Conservation (phyloP, 2,329 filamentous ascomycete genomes). For the Cladophialophora exuberans region DNA sequence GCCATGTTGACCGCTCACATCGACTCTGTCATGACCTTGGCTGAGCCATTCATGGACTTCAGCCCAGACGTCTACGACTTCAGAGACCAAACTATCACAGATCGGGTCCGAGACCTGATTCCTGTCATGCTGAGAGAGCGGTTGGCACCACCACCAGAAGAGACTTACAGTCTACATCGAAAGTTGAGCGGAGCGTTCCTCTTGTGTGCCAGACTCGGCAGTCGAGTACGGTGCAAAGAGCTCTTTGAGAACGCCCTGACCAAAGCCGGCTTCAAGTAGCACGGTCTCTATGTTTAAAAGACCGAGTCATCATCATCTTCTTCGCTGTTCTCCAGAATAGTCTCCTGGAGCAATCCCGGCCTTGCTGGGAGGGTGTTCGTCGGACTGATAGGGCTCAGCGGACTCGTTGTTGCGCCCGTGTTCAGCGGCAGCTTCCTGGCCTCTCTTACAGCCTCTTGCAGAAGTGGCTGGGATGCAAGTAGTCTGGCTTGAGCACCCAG, state of each 20-base stretch:
- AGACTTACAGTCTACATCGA: constrained; percentile 93
- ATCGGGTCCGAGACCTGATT: constrained; percentile 84
- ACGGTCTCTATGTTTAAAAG: constrained; percentile 4
- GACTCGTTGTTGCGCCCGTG: constrained; percentile 2
- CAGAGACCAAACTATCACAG: constrained; percentile 90
- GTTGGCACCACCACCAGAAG: constrained; percentile 88
- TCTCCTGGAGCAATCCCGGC: constrained; percentile 28
- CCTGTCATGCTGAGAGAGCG: constrained; percentile 91
- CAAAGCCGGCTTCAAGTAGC: constrained; percentile 26
- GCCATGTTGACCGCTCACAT: constrained; percentile 89
- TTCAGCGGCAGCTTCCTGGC: constrained; percentile 25
- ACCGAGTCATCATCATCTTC: constrained; percentile 32
- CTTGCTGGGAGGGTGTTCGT: constrained; percentile 15
- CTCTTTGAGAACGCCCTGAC: constrained; percentile 68
- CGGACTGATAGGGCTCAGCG: constrained; percentile 24
- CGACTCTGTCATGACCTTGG: constrained; percentile 83
- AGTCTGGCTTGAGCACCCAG: constrained; percentile 26
- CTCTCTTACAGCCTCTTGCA: constrained; percentile 29
- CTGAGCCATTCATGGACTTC: constrained; percentile 79
- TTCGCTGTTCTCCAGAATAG: constrained; percentile 33
- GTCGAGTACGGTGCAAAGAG: constrained; percentile 76
- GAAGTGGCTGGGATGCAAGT: constrained; percentile 28
- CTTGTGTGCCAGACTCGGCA: constrained; percentile 83
- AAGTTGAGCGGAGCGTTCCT: constrained; percentile 96
- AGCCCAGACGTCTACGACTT: constrained; percentile 91